phyloP scores from a whole-genome alignment of 768 basidiomycete genomes.

The Russula foetens region DNA sequence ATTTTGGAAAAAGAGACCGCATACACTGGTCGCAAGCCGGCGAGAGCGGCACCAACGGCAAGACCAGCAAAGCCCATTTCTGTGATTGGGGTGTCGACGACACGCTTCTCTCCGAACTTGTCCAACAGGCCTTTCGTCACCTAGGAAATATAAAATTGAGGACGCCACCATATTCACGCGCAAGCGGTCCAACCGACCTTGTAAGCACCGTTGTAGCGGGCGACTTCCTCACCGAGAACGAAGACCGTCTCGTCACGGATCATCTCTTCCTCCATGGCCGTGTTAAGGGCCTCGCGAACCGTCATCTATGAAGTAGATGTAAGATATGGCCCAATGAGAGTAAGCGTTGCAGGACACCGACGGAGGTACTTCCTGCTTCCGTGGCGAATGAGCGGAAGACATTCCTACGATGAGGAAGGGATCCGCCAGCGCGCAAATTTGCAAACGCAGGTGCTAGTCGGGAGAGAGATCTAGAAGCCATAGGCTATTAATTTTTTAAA shows the following conservation, averaged over 20 bases:
- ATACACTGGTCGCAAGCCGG: conserved; percentile 90
- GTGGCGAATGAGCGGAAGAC: conserved; percentile 59
- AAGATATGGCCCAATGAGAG: conserved; percentile 20
- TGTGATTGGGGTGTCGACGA: conserved; percentile 94
- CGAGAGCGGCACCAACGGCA: conserved; percentile 89
- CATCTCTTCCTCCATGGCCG: conserved; percentile 99
- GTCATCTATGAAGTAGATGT: conserved; percentile 61
- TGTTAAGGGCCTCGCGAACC: conserved; percentile 94
- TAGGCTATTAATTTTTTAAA: conserved; percentile 31
- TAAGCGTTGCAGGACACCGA: conserved; percentile 34
- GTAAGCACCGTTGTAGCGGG: conserved; percentile 96
- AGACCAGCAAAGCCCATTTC: conserved; percentile 99
- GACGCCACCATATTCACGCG: background rate
- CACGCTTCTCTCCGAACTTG: conserved; percentile 98
- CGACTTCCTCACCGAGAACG: conserved; percentile 95
- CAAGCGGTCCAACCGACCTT: conserved; percentile 45
- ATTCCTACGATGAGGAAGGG: conserved; percentile 35
- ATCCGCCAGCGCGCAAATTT: conserved; percentile 36
- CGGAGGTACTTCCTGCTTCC: conserved; percentile 39
- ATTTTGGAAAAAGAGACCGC: conserved; percentile 23
- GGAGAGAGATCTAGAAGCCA: conserved; percentile 57
- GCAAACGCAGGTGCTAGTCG: conserved; percentile 48
- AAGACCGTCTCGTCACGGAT: conserved; percentile 90
- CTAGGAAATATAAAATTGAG: conserved; percentile 32
- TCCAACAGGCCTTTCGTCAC: conserved; percentile 97